Percentiles rank a stretch among this genome's conserved stretches.
Conservation (phyloP, 2,329 filamentous ascomycete genomes). For the Hymenoscyphus linearis region DNA sequence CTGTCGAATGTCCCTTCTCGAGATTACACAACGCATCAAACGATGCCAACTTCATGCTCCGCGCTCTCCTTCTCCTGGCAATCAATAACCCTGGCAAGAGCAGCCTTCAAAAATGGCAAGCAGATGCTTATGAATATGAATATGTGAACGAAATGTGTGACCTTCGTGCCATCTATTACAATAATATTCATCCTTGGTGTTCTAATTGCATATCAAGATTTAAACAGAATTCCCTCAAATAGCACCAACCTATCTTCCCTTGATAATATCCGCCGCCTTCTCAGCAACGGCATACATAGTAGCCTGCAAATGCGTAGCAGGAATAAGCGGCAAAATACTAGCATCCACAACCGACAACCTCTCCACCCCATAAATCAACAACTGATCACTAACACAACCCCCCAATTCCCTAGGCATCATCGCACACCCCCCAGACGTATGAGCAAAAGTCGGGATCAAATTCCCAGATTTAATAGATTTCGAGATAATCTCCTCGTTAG, state of each 20-base stretch:
- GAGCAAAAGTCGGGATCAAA: conserved; percentile 4
- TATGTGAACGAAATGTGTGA: too few species aligned
- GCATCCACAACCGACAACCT: conserved; percentile 9
- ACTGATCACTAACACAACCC: conserved; percentile 1
- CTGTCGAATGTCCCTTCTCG: neutral
- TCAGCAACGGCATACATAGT: conserved; percentile 8
- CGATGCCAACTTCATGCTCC: neutral
- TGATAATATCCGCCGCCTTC: conserved; percentile 7
- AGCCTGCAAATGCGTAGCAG: conserved; percentile 11
- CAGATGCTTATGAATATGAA: too few species aligned
- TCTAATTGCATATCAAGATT: too few species aligned
- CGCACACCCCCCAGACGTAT: conserved; percentile 1
- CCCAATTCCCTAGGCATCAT: conserved; percentile 10
- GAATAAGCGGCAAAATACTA: conserved; percentile 12
- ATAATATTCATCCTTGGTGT: too few species aligned
- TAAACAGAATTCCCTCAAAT: too few species aligned
- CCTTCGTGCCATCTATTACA: too few species aligned
- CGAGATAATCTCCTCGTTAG: conserved; percentile 5
- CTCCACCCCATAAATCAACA: conserved; percentile 7
- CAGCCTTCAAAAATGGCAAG: neutral
- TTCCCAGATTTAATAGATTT: neutral
- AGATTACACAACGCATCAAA: neutral
- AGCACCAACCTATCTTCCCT: neutral
- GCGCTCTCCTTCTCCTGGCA: neutral
- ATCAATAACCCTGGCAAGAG: neutral